Conservation (phyloP, 169 alveolate genomes). For the Plasmodium gonderi region DNA sequence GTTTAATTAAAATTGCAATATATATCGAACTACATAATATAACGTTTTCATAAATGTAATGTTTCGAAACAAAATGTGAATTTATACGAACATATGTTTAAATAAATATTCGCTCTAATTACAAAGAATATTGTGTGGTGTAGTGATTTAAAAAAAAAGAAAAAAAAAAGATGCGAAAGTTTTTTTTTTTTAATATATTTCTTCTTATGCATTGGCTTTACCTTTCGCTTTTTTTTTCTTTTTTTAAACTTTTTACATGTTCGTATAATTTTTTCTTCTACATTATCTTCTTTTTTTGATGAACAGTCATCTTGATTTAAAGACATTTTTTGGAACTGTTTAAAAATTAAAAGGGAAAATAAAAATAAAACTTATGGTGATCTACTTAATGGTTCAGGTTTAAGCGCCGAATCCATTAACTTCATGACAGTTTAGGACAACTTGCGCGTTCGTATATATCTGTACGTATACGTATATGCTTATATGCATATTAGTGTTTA, state of each 20-base stretch:
- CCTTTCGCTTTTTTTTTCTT: constrained; percentile 59
- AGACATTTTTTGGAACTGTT: constrained; percentile 70
- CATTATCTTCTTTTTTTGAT: constrained; percentile 23
- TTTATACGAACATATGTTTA: not conserved
- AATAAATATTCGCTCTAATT: not conserved
- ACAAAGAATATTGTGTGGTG: not conserved
- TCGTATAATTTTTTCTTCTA: constrained; percentile 55
- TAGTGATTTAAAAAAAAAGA: not conserved
- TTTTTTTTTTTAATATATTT: not conserved
- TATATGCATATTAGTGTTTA: not conserved
- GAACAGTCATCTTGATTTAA: constrained; percentile 31
- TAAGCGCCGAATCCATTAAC: not conserved
- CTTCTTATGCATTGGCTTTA: not conserved
- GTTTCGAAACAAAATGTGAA: not conserved
- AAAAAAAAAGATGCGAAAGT: constrained; percentile 7
- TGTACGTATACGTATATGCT: not conserved
- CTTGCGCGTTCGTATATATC: not conserved
- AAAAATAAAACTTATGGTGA: not conserved
- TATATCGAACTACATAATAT: not conserved
- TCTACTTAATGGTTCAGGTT: not conserved
- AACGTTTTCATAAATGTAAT: constrained; percentile 6
- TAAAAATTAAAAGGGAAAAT: constrained; percentile 9
- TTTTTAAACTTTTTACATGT: constrained; percentile 38
- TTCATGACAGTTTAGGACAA: not conserved
- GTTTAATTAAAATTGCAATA: not conserved